Base-by-base conservation (phyloP, 2,329 filamentous ascomycete species). In the Fusarium mundagurra region DNA sequence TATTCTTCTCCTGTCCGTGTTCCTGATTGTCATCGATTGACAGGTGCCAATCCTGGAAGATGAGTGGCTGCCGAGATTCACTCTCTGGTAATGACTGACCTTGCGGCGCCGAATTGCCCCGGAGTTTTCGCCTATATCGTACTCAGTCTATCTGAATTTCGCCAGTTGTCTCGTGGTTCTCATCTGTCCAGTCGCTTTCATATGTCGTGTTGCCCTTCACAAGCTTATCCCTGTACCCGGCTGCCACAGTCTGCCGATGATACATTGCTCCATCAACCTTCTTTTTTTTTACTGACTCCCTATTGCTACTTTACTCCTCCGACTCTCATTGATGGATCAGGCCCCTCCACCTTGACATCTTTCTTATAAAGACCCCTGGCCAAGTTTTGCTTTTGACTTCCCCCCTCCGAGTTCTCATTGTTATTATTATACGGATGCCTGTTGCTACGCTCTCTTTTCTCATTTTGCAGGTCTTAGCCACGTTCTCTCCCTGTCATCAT, bases 331-430 rank as follows among this genome's bases (percentile, higher is more conserved):
- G 48, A 50, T 48, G 44, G 48, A 51, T 67, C 18, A 62, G 50
- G 29, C 64, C 61, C 59, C 63, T 53, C 47, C 53, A 61, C 61
- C 62, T 71, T 33, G 44, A 50, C 55, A 57, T 65, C 58, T 61
- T 51, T 31, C 51, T 51, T 68, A 70, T 75, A 73, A 64, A 69
- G 62, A 67, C 60, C 61, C 67, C 72, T 57, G 53, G 41, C 61
- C 51, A 22, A 39, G 54, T 64, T 72, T 77, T 77, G 72, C 74
- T 77, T 74, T 75, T 73, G 61, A 43, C 50, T 64, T 67, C 71
- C 43, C 43, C 41, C 43, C 74, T 70, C 54, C 36, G 17, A 47
- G 59, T 68, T 54, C 48, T 47, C 58, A 48, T 44, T 55, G 39
- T 45, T 17, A 14, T 60, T 34, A 17, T 20, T 20, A 22, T 48